phyloP scores from a whole-genome alignment of 2,329 filamentous ascomycete genomes.

The Plectosphaerella plurivora region DNA sequence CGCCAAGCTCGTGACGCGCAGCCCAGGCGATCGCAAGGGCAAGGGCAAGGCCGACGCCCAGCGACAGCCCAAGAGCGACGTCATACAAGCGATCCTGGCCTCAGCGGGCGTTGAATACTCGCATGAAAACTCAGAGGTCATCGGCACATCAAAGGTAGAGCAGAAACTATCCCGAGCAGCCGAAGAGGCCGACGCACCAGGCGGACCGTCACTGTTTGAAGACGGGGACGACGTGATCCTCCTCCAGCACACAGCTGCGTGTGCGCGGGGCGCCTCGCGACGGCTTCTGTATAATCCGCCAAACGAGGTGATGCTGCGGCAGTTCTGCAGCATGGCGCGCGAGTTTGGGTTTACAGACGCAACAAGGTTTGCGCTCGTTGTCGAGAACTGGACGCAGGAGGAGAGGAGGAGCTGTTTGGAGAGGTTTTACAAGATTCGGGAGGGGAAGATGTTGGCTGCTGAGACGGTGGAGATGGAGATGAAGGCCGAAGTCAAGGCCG shows the following conservation, averaged over 20 bases:
- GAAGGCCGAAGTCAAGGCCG: conserved; percentile 10
- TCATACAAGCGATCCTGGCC: conserved; percentile 83
- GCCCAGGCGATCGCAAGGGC: background rate
- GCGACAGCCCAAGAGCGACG: conserved; percentile 55
- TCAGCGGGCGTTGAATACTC: conserved; percentile 90
- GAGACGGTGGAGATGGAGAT: conserved; percentile 15
- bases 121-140: conserved; percentile 92
- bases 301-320: conserved; percentile 66
- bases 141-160: conserved; percentile 91
- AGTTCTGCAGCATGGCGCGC: conserved; percentile 88
- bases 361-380: conserved; percentile 81
- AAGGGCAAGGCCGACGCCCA: conserved; percentile 34
- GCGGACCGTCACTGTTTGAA: conserved; percentile 43
- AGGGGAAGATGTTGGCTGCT: conserved; percentile 40
- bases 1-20: conserved; percentile 32
- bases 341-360: conserved; percentile 72
- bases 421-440: conserved; percentile 69
- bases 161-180: conserved; percentile 75
- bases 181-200: conserved; percentile 48
- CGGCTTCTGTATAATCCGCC: conserved; percentile 64
- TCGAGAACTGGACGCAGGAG: conserved; percentile 86
- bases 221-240: conserved; percentile 25
- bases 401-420: conserved; percentile 75
- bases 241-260: conserved; percentile 10
- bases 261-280: conserved; percentile 12